Evolutionary conservation across 2,329 filamentous ascomycete species (phyloP), one percentile per base, ranked within the genome.

Genomic region (Monosporascus sp.): DNA sequence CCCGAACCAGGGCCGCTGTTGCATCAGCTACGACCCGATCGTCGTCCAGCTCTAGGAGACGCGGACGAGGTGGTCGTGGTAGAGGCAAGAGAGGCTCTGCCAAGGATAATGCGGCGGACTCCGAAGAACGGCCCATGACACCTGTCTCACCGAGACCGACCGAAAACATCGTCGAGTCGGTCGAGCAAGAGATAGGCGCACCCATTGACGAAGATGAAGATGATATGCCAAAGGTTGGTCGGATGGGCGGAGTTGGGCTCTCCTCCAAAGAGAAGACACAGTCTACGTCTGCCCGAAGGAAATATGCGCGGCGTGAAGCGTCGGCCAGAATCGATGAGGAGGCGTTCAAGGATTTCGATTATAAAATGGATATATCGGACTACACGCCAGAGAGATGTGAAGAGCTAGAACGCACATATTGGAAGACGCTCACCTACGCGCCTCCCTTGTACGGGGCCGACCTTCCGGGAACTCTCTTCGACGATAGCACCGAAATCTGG

Each of bases 361-460:
- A 97, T 69, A 85, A 84, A 48, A 88, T 97, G 72, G 86, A 93
- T 60, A 82, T 91, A 34, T 89, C 92, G 6, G 91, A 97, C 51
- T 99, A 88, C 68, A 96, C 91, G 0, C 81, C 87, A 0, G 93
- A 97, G 69, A 83, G 95, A 55, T 97, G 94, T 67, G 91, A 95
- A 62, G 94, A 99, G 68, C 80, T 99, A 6, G 94, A 99, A 71
- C 87, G 90, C 51, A 87, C 87, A 44, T 99, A 99, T 73, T 99
- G 94, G 94, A 97, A 95, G 73, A 96, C 91, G 1, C 79, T 99
- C 57, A 97, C 92, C 22, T 99, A 95, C 72, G 95, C 93, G 47
- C 87, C 90, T 53, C 94, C 94, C 0, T 83, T 99, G 69, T 99
- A 99, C 63, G 94, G 94, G 50, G 94, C 94, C 7, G 94, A 99